Evolutionary conservation across 2,329 filamentous ascomycete genomes (phyloP), one percentile per base, ranked within the genome.

Genomic region (Fusarium nematophilum): DNA sequence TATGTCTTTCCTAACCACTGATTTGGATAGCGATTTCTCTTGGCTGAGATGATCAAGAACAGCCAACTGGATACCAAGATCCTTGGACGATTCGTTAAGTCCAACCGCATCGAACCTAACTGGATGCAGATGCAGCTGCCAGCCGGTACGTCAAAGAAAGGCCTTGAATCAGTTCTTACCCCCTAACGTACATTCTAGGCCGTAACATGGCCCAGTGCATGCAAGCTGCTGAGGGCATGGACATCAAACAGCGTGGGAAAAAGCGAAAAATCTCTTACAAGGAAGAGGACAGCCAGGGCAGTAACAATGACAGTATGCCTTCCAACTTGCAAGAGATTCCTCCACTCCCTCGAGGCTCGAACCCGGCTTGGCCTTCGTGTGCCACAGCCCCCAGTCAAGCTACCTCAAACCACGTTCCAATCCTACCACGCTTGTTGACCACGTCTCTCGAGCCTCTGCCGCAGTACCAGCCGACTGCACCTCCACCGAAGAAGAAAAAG

Each of bases 41-140:
- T 86, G 51, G 81, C 78, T 52, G 84, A 86, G 71, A 82, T 86
- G 65, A 81, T 86, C 72, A 86, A 86, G 65, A 77, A 77, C 56
- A 86, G 83, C 73, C 71, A 76, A 25, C 72, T 86, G 54, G 79
- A 83, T 51, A 68, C 84, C 18, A 69, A 74, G 9, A 71, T 70
- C 14, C 70, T 86, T 25, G 77, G 79, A 15, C 72, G 74, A 10
- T 84, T 86, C 57, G 75, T 86, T 62, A 79, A 68, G 57, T 59
- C 67, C 31, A 72, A 78, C 53, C 71, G 70, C 9, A 65, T 81
- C 47, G 71, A 75, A 54, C 78, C 79, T 8, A 74, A 78, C 47
- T 83, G 79, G 79, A 73, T 79, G 69, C 73, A 70, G 38, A 82
- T 83, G 76, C 80, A 82, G 59, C 72, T 83, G 31, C 80, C 80